A percentile compares a stretch with the other conserved stretches of the same genome.
Evolutionary conservation across 2,329 filamentous ascomycete species (phyloP).

Genomic region (Aureobasidium uvarum): DNA sequence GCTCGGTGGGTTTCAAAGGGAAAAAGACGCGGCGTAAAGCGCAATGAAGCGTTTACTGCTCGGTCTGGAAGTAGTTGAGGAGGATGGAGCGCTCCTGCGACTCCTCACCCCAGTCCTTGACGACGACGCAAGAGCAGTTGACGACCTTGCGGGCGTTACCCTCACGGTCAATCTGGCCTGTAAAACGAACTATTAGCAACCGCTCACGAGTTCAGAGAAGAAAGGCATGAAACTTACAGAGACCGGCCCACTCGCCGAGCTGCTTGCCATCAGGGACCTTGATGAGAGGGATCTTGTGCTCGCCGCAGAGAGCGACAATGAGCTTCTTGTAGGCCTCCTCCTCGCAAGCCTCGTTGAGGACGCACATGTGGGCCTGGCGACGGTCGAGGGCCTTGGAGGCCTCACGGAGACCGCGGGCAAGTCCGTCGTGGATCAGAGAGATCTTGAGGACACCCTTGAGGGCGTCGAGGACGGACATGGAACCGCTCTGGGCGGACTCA

Average conservation of each 20-base stretch:
- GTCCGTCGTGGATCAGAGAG: slow-evolving; percentile 98
- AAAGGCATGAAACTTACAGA: slow-evolving; percentile 69
- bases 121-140: slow-evolving; percentile 99
- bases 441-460: slow-evolving; percentile 99
- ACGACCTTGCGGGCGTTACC: slow-evolving; percentile 99
- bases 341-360: slow-evolving; percentile 99
- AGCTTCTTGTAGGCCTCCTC: slow-evolving; percentile 99
- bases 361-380: slow-evolving; percentile 99
- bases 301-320: slow-evolving; percentile 94
- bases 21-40: slow-evolving; percentile 16
- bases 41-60: slow-evolving; percentile 46
- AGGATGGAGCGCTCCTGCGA: slow-evolving; percentile 98
- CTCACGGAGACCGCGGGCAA: slow-evolving; percentile 96
- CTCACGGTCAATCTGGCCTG: slow-evolving; percentile 97
- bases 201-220: slow-evolving; percentile 9
- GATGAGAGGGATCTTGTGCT: slow-evolving; percentile 99
- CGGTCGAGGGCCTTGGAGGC: slow-evolving; percentile 98
- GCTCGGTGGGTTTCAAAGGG: not conserved
- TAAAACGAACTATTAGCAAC: slow-evolving; percentile 24
- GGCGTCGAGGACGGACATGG: slow-evolving; percentile 94
- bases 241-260: slow-evolving; percentile 98
- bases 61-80: slow-evolving; percentile 99
- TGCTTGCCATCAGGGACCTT: slow-evolving; percentile 99
- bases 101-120: slow-evolving; percentile 99
- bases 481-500: slow-evolving; percentile 75